A percentile compares a stretch with the other conserved stretches of the same genome.
These are phyloP conservation scores for Suhomyces choctaworum DNA, from an alignment of 1,139 yeast species.

Conservation along the genomic window DNA sequence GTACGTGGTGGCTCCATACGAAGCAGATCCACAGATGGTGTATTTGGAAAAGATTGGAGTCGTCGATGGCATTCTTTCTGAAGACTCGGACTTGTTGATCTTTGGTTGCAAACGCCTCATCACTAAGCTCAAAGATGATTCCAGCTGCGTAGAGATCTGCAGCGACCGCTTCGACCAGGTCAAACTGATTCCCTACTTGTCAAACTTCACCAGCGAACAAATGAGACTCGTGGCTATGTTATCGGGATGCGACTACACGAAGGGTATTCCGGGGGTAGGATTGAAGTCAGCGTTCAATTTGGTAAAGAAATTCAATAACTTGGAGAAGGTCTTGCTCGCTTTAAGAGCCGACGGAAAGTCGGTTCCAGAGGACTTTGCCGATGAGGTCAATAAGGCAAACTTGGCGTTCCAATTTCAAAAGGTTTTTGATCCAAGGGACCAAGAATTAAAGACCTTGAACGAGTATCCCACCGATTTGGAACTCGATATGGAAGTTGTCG, in stretches of 20 bases:
- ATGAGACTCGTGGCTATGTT: slow-evolving; percentile 78
- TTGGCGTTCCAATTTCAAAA: slow-evolving; percentile 84
- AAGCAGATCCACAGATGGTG: slow-evolving; percentile 97
- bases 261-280: slow-evolving; percentile 82
- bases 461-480: slow-evolving; percentile 48
- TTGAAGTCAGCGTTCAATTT: slow-evolving; percentile 70
- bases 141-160: slow-evolving; percentile 70
- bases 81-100: slow-evolving; percentile 88
- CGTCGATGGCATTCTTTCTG: slow-evolving; percentile 87
- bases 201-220: slow-evolving; percentile 53
- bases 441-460: slow-evolving; percentile 56
- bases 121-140: slow-evolving; percentile 79
- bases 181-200: slow-evolving; percentile 46
- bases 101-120: slow-evolving; percentile 80
- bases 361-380: slow-evolving; percentile 59
- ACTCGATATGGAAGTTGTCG: slow-evolving; percentile 39
- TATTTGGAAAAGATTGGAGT: slow-evolving; percentile 73
- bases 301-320: slow-evolving; percentile 51
- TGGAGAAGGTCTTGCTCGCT: slow-evolving; percentile 57
- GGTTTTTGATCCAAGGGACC: slow-evolving; percentile 68
- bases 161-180: slow-evolving; percentile 53
- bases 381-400: slow-evolving; percentile 66
- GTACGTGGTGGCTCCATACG: slow-evolving; percentile 95
- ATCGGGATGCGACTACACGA: slow-evolving; percentile 95
- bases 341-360: slow-evolving; percentile 64